Conservation (phyloP, 2,329 filamentous ascomycete genomes). For the Stromatinia cepivora region DNA sequence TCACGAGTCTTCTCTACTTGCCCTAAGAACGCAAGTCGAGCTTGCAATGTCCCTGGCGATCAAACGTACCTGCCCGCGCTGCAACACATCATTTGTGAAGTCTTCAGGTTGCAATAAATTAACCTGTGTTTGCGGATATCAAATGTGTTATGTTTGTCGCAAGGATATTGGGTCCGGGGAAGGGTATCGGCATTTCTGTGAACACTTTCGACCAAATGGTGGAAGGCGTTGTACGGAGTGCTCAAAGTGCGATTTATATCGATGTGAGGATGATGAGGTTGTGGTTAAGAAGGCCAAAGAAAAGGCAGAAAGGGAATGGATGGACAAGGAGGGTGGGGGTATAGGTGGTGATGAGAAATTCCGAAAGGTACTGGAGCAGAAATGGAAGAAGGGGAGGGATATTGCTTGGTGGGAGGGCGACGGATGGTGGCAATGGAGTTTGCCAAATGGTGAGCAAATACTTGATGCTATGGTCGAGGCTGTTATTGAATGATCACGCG, state of each 20-base stretch:
- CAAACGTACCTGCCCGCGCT: constrained; percentile 91
- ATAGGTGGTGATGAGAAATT: constrained; percentile 57
- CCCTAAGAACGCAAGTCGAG: constrained; percentile 86
- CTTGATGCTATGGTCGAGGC: constrained; percentile 40
- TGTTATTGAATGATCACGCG: constrained; percentile 34
- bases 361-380: constrained; percentile 58
- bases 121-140: constrained; percentile 91
- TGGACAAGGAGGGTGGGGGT: constrained; percentile 60
- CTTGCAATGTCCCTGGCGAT: constrained; percentile 90
- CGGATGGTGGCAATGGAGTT: constrained; percentile 32
- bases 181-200: constrained; percentile 92
- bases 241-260: constrained; percentile 72
- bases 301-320: constrained; percentile 72
- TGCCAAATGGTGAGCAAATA: constrained; percentile 37
- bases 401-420: constrained; percentile 33
- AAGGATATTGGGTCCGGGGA: constrained; percentile 66
- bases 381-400: constrained; percentile 34
- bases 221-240: constrained; percentile 77
- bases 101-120: constrained; percentile 94
- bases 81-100: constrained; percentile 91
- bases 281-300: constrained; percentile 68
- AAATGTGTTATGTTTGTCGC: constrained; percentile 97
- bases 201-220: constrained; percentile 84
- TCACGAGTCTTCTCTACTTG: constrained; percentile 78
- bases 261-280: constrained; percentile 70